Evolutionary conservation across 495 filamentous ascomycete genomes (phyloP).

Genomic region (Durotheca rogersii): DNA sequence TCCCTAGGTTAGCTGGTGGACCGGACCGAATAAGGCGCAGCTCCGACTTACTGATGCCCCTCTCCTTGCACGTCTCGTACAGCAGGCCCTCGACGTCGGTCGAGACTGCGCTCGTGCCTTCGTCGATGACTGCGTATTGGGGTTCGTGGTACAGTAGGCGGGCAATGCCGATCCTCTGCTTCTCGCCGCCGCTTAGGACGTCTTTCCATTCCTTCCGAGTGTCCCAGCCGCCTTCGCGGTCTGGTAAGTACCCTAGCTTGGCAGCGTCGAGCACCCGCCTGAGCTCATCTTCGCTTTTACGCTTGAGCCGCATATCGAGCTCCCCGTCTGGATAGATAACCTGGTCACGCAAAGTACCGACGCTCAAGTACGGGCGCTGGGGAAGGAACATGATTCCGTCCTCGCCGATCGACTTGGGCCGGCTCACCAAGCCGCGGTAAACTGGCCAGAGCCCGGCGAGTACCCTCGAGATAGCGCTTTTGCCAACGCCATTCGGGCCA

Average conservation of each 20-base stretch:
- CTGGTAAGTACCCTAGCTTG: constrained; percentile 80
- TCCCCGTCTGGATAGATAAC: constrained; percentile 97
- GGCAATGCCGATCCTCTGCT: constrained; percentile 91
- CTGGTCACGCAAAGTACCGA: constrained; percentile 94
- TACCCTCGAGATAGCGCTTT: constrained; percentile 84
- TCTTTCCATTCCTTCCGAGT: constrained; percentile 98
- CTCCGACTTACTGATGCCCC: constrained; percentile 77
- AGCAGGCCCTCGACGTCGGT: constrained; percentile 92
- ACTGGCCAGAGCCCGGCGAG: constrained; percentile 95
- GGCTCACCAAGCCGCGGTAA: constrained; percentile 84
- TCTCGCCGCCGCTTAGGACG: constrained; percentile 94
- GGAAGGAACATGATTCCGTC: constrained; percentile 98
- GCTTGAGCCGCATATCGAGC: constrained; percentile 84
- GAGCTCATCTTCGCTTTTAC: constrained; percentile 71
- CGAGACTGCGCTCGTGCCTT: constrained; percentile 90
- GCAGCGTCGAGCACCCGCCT: constrained; percentile 77
- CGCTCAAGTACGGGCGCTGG: constrained; percentile 88
- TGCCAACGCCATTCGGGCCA: constrained; percentile 92
- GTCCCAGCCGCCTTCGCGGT: constrained; percentile 95
- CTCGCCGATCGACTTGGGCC: constrained; percentile 73
- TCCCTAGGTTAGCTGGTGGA: constrained; percentile 28
- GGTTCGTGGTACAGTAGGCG: constrained; percentile 93
- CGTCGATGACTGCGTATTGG: constrained; percentile 88
- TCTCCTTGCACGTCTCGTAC: constrained; percentile 88
- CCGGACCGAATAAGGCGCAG: not conserved